Evolutionary conservation across 2,329 filamentous ascomycete species (phyloP).

Genomic region (Epichloe hybrida): DNA sequence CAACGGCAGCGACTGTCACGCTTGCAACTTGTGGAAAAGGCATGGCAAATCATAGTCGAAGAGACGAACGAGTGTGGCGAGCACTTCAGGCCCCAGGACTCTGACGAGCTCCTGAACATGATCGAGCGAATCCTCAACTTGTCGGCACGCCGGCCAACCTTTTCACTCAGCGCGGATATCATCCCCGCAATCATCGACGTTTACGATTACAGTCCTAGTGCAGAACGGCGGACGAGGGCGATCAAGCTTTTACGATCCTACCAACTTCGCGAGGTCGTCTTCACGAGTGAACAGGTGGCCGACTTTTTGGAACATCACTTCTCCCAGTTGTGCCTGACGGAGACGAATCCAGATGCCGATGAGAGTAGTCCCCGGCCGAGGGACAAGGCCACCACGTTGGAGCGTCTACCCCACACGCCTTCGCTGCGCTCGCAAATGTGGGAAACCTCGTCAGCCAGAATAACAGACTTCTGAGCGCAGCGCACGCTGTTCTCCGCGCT

Average conservation of each 20-base stretch:
- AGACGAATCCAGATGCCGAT: background rate
- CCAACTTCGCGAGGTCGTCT: constrained; percentile 2
- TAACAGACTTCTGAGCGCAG: background rate
- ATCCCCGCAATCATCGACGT: constrained; percentile 1
- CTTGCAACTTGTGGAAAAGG: background rate
- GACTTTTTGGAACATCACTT: constrained; percentile 3
- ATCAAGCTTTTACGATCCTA: constrained; percentile 1
- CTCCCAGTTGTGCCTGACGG: background rate
- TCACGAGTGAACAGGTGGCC: constrained; percentile 2
- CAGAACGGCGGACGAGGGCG: background rate
- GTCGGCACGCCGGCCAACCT: background rate
- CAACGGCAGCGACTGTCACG: background rate
- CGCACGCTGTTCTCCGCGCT: background rate
- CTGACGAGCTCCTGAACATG: background rate
- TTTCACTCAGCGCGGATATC: constrained; percentile 3
- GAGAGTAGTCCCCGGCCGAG: background rate
- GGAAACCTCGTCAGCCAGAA: background rate
- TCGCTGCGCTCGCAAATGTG: background rate
- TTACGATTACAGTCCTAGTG: constrained; percentile 1
- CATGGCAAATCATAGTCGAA: background rate
- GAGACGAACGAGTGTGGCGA: background rate
- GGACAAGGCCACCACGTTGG: background rate
- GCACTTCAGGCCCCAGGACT: background rate
- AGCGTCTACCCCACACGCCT: background rate
- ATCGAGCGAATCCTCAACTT: constrained; percentile 1